Evolutionary conservation across 768 basidiomycete species (phyloP).

Genomic region (Suillus brevipes): DNA sequence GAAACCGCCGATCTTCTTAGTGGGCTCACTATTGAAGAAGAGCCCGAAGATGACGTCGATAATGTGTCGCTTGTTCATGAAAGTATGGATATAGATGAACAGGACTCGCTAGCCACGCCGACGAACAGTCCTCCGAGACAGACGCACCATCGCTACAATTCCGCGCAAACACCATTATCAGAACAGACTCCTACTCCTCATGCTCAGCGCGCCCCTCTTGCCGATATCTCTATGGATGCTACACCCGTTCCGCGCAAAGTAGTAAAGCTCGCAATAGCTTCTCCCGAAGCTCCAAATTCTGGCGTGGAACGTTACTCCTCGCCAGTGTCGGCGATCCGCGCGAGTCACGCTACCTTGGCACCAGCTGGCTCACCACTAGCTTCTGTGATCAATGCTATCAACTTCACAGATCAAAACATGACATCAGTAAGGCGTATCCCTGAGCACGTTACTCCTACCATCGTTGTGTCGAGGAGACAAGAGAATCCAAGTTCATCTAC

Average conservation of each 20-base stretch:
- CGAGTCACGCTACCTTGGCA: slow-evolving; percentile 9
- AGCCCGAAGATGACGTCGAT: neutral
- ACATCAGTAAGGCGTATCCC: neutral
- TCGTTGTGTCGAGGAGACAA: slow-evolving; percentile 9
- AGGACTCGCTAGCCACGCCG: slow-evolving; percentile 2
- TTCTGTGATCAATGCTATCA: slow-evolving; percentile 32
- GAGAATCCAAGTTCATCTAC: slow-evolving; percentile 5
- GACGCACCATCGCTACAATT: neutral
- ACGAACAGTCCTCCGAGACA: slow-evolving; percentile 4
- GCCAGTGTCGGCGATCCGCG: slow-evolving; percentile 10
- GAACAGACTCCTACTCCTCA: slow-evolving; percentile 1
- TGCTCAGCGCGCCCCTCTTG: slow-evolving; percentile 11
- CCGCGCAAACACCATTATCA: slow-evolving; percentile 9
- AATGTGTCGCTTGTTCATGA: slow-evolving; percentile 4
- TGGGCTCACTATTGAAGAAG: slow-evolving; percentile 13
- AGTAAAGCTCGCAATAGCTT: slow-evolving; percentile 4
- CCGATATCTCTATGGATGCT: slow-evolving; percentile 16
- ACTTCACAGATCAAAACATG: slow-evolving; percentile 14
- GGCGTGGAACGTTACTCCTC: neutral
- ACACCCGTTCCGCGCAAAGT: slow-evolving; percentile 17
- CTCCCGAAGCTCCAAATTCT: neutral
- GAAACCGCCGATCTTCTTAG: slow-evolving; percentile 12
- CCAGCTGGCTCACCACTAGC: slow-evolving; percentile 28
- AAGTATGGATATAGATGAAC: slow-evolving; percentile 4
- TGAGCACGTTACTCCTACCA: neutral